Percentiles rank a stretch among this genome's conserved stretches.
phyloP scores from a whole-genome alignment of 306 rosid genomes.

The Rosa multiflora region DNA sequence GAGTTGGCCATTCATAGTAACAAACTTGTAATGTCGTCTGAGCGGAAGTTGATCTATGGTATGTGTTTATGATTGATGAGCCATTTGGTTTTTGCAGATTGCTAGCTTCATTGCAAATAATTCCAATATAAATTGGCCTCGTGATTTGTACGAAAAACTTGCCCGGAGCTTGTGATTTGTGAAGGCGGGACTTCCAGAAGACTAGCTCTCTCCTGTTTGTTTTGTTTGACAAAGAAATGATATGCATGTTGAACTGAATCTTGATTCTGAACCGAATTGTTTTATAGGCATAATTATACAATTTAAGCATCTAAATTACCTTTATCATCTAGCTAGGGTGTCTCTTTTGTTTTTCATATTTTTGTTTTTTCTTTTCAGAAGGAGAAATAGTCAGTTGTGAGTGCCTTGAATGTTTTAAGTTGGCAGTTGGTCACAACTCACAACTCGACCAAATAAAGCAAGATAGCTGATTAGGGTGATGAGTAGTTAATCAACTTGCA shows the following conservation, averaged over 20 bases:
- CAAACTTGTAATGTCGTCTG: neutral
- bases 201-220: neutral
- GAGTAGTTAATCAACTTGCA: no score
- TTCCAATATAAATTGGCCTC: slow-evolving; percentile 86
- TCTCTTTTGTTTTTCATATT: neutral
- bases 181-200: neutral
- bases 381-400: neutral
- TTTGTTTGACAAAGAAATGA: neutral
- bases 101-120: slow-evolving; percentile 88
- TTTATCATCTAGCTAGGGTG: neutral
- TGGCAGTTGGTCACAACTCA: no score
- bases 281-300: neutral
- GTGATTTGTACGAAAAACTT: slow-evolving; percentile 85
- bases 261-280: neutral
- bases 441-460: neutral
- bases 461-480: neutral
- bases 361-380: neutral
- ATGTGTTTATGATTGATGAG: slow-evolving; percentile 13
- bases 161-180: slow-evolving; percentile 71
- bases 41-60: neutral
- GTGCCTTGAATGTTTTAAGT: neutral
- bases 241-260: no score
- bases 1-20: neutral
- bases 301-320: neutral
- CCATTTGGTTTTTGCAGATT: slow-evolving; percentile 57